Evolutionary conservation across 2,329 filamentous ascomycete genomes (phyloP).

Genomic region (Penicillium sp.): DNA sequence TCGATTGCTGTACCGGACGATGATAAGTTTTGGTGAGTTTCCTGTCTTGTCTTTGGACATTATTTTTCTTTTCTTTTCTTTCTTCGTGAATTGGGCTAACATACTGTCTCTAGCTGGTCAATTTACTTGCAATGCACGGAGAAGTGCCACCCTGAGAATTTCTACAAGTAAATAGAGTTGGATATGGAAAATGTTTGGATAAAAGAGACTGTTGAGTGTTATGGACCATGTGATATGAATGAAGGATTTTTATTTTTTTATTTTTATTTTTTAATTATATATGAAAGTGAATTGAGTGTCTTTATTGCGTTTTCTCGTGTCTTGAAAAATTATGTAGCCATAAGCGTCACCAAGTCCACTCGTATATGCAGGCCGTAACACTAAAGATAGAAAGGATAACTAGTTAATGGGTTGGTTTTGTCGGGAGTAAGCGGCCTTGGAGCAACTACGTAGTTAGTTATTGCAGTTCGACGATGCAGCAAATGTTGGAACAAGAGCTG

Average conservation of each 20-base stretch:
- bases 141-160: conserved; percentile 17
- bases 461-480: background rate
- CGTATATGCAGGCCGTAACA: too few species aligned
- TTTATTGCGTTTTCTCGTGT: background rate
- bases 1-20: conserved; percentile 26
- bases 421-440: background rate
- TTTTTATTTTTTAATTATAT: background rate
- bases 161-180: conserved; percentile 1
- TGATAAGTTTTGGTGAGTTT: conserved; percentile 26
- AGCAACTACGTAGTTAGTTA: background rate
- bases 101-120: conserved; percentile 13
- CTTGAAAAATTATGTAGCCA: background rate
- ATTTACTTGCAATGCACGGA: conserved; percentile 19
- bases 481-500: too few species aligned
- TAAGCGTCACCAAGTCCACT: too few species aligned
- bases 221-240: conserved; percentile 3
- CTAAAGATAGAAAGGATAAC: too few species aligned
- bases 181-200: background rate
- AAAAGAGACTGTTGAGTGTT: background rate
- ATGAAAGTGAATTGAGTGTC: background rate
- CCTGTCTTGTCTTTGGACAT: too few species aligned
- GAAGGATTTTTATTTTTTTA: background rate
- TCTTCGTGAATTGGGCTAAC: background rate
- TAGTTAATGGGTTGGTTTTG: background rate
- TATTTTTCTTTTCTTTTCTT: background rate